Conservation (phyloP, 2,329 filamentous ascomycete genomes). For the Paecilomyces variotii region DNA sequence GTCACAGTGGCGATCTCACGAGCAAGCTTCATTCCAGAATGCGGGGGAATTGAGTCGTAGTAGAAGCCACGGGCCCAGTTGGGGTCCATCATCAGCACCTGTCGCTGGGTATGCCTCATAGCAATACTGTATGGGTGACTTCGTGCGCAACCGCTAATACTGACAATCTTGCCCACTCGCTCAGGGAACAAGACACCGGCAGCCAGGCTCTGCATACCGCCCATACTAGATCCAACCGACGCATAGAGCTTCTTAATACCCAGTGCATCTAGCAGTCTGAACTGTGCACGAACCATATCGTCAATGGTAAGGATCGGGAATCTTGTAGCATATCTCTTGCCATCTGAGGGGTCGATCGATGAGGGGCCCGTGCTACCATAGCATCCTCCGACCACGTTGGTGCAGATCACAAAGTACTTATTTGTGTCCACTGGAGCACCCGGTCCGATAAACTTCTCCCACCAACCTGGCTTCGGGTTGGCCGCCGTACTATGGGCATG, state of each 20-base stretch:
- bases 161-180: conserved; percentile 72
- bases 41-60: conserved; percentile 78
- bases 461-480: conserved; percentile 91
- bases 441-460: conserved; percentile 96
- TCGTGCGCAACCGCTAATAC: conserved; percentile 85
- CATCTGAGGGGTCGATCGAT: conserved; percentile 80
- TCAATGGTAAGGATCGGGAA: conserved; percentile 94
- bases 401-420: conserved; percentile 90
- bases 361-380: conserved; percentile 91
- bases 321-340: conserved; percentile 80
- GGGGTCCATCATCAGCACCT: conserved; percentile 98
- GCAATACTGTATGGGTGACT: conserved; percentile 97
- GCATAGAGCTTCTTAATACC: conserved; percentile 75
- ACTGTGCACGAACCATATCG: conserved; percentile 96
- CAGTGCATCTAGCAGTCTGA: conserved; percentile 73
- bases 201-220: conserved; percentile 92
- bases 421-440: conserved; percentile 78
- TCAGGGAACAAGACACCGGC: conserved; percentile 76
- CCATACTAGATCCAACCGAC: conserved; percentile 94
- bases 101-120: conserved; percentile 94
- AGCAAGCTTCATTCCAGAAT: conserved; percentile 95
- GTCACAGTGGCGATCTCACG: conserved; percentile 97
- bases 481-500: conserved; percentile 85
- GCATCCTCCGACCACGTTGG: conserved; percentile 92
- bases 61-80: conserved; percentile 96